These are phyloP conservation scores for Macrophomina phaseolina DNA, from an alignment of 2,329 filamentous ascomycete species.

Conservation along the genomic window DNA sequence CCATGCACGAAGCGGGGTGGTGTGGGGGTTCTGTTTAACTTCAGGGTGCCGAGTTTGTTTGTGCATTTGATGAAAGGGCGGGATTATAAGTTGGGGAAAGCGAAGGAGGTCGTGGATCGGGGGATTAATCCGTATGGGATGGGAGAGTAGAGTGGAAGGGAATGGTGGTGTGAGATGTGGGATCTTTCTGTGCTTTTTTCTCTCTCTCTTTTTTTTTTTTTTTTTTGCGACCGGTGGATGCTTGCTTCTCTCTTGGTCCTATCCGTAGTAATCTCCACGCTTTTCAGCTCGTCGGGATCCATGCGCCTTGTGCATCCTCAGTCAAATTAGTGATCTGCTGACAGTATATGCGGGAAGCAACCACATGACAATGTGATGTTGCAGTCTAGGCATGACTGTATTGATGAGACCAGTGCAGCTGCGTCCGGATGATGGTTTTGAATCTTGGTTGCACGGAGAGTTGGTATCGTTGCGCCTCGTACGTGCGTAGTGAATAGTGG, in stretches of 20 bases:
- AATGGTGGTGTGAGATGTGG: neutral
- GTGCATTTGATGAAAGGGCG: constrained; percentile 44
- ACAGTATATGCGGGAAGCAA: too few species aligned
- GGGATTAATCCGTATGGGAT: constrained; percentile 34
- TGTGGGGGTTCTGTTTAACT: constrained; percentile 44
- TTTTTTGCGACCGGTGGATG: too few species aligned
- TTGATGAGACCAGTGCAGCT: too few species aligned
- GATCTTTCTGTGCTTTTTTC: neutral
- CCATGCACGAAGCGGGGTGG: constrained; percentile 35
- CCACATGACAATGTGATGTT: too few species aligned
- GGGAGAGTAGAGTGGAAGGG: constrained; percentile 15
- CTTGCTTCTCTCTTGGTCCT: too few species aligned
- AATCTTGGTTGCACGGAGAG: too few species aligned
- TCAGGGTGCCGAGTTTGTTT: constrained; percentile 40
- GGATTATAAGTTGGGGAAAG: constrained; percentile 41
- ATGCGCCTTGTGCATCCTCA: too few species aligned
- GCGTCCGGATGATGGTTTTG: too few species aligned
- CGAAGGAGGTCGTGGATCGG: constrained; percentile 32
- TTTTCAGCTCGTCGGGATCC: neutral
- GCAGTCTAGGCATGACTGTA: too few species aligned
- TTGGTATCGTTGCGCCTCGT: neutral
- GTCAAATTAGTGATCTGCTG: too few species aligned
- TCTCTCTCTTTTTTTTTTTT: too few species aligned
- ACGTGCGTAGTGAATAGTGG: constrained; percentile 3
- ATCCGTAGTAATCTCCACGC: neutral